Base-by-base conservation (phyloP, 345 rosid species). In the Lepidium aucheri region DNA sequence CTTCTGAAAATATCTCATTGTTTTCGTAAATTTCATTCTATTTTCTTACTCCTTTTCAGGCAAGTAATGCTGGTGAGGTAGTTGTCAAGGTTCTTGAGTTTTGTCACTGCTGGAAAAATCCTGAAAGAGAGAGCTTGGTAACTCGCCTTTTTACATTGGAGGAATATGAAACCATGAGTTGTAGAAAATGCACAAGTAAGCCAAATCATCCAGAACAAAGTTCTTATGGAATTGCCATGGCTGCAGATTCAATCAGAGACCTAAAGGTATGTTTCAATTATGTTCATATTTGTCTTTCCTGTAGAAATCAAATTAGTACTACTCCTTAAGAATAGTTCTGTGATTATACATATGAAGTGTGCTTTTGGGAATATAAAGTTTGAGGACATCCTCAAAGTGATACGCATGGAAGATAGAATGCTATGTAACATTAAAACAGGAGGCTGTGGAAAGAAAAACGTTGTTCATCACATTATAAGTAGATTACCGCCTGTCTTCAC, bases 401-500 rank as follows among this genome's bases (percentile, higher is more conserved):
- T 28, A 9, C 36, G 65, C 28, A 38, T 68, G 73, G 38, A 36
- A 7, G 17, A 68, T 1, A 17, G 17, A 58, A 56, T 57, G 47
- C 12, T 57, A 12, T 67, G 64, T 56, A 56, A 67, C n/a, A 46
- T 7, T 44, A 67, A 24, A 67, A 67, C 39, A 22, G 72, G 72
- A 47, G 72, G 72, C 39, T 68, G 72, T 57, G 73, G 65, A 46
- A 50, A 59, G 35, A 4, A 10, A 41, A 59, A 69, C 52, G 28
- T 9, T 13, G 57, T 69, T 59, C 67, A 58, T 47, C 65, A 68
- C 54, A 17, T 40, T 16, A 57, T 47, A 38, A 47, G 22, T 47
- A 58, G 18, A 57, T 49, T 39, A 20, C 51, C 73, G 7, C 50
- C 24, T 26, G 30, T 58, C 17, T 58, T 68, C 42, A 68, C 49